Conservation (phyloP, 2,329 filamentous ascomycete genomes). For the Microdochium paspali region DNA sequence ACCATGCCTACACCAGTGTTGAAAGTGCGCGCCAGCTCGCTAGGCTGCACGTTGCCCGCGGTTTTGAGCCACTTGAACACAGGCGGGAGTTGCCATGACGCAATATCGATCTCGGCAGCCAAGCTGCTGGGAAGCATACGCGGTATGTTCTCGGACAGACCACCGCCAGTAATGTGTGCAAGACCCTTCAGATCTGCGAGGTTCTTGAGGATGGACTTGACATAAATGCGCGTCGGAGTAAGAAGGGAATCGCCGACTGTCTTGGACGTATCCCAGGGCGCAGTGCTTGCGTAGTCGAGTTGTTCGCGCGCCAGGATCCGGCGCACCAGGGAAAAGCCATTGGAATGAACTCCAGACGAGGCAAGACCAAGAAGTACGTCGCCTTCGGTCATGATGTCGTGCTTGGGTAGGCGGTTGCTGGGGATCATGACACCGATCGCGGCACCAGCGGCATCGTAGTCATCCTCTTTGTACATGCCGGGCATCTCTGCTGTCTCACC, state of each 20-base stretch:
- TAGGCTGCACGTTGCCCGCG: slow-evolving; percentile 57
- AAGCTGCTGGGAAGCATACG: slow-evolving; percentile 78
- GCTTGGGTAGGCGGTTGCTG: slow-evolving; percentile 64
- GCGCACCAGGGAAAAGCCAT: slow-evolving; percentile 94
- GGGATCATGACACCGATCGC: slow-evolving; percentile 75
- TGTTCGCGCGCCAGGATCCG: slow-evolving; percentile 71
- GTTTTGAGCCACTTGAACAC: slow-evolving; percentile 84
- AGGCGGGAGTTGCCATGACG: slow-evolving; percentile 62
- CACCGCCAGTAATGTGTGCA: slow-evolving; percentile 94
- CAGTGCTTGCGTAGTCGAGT: slow-evolving; percentile 59
- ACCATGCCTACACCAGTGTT: slow-evolving; percentile 96
- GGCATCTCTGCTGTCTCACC: slow-evolving; percentile 99
- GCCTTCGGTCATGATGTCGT: slow-evolving; percentile 65
- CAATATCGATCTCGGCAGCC: slow-evolving; percentile 71
- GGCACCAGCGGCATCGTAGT: slow-evolving; percentile 88
- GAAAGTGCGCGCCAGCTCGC: slow-evolving; percentile 87
- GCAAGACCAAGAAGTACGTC: slow-evolving; percentile 80
- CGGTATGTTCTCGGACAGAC: slow-evolving; percentile 86
- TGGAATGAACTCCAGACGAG: slow-evolving; percentile 86
- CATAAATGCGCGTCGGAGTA: slow-evolving; percentile 89
- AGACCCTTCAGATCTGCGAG: slow-evolving; percentile 72
- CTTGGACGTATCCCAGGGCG: slow-evolving; percentile 58
- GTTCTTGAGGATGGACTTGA: slow-evolving; percentile 66
- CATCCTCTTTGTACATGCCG: slow-evolving; percentile 77
- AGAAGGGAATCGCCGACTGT: slow-evolving; percentile 70